Base-by-base conservation (phyloP, 805 yeast genomes). In the Candida tammaniensis region DNA sequence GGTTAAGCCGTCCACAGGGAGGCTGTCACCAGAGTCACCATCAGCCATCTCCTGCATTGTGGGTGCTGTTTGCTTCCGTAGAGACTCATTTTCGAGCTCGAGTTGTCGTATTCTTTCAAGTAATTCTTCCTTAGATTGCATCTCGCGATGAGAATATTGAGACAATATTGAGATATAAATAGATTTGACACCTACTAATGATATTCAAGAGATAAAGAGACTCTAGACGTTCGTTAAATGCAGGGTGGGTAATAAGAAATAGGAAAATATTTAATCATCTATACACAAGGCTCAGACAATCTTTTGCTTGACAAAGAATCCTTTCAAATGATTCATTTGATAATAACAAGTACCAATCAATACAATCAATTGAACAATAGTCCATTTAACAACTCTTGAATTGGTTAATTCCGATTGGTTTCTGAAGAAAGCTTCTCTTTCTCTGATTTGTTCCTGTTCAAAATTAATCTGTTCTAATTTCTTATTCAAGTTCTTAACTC, bases 221-320 rank as follows among this genome's bases (percentile, higher is more conserved):
- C n/a, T n/a, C n/a, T n/a, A n/a, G n/a, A n/a, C n/a, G n/a, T n/a
- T n/a, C n/a, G n/a, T n/a, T n/a, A n/a, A n/a, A n/a, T n/a, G n/a
- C n/a, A 20, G 23, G 11, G 10, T 20, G 8, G 11, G 11, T 8
- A 20, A 24, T 24, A 9, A 24, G n/a, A 24, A n/a, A n/a, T n/a
- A n/a, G n/a, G n/a, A n/a, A n/a, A n/a, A n/a, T n/a, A n/a, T n/a
- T n/a, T n/a, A n/a, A n/a, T n/a, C 19, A 19, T 7, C 22, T 19
- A 19, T 19, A 19, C 22, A 19, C 22, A 19, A 19, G 9, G 14
- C 14, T 59, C 67, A 86, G 13, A 87, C 80, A 40, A 86, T 76
- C 65, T 88, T 88, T 55, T 87, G 95, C 63, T 86, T 87, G 41
- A 86, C 81, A 55, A 87, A 87, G 74, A 87, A 86, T 26, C 79